phyloP scores from a whole-genome alignment of 1,284 basidiomycete species.

The Ganoderma meredithae region DNA sequence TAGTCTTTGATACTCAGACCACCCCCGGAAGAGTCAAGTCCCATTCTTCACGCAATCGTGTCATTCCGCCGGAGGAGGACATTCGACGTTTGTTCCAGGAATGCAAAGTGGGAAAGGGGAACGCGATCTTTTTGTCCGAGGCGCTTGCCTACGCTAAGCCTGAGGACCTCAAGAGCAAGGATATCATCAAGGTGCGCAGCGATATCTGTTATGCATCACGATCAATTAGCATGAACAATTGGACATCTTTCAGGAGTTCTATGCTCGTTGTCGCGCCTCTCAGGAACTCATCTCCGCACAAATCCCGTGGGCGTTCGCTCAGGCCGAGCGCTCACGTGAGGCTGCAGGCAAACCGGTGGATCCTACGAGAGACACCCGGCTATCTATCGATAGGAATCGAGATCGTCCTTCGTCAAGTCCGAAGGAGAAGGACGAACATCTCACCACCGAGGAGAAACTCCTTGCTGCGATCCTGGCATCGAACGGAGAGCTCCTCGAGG shows the following conservation, averaged over 20 bases:
- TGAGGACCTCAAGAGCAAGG: slow-evolving; percentile 64
- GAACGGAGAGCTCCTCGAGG: slow-evolving; percentile 61
- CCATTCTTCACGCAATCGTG: slow-evolving; percentile 51
- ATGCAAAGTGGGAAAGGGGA: slow-evolving; percentile 77
- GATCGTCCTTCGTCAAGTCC: slow-evolving; percentile 31
- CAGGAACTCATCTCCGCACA: slow-evolving; percentile 79
- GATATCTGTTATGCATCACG: slow-evolving; percentile 7
- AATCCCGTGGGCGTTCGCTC: slow-evolving; percentile 81
- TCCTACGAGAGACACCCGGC: slow-evolving; percentile 29
- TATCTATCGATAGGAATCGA: slow-evolving; percentile 25
- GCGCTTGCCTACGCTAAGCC: slow-evolving; percentile 70
- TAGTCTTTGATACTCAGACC: slow-evolving; percentile 14
- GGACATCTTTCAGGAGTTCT: slow-evolving; percentile 66
- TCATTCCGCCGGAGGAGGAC: slow-evolving; percentile 80
- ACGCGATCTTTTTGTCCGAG: slow-evolving; percentile 72
- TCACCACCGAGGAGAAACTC: slow-evolving; percentile 66
- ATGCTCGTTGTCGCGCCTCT: slow-evolving; percentile 70
- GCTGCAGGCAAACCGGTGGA: slow-evolving; percentile 28
- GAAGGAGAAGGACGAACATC: slow-evolving; percentile 42
- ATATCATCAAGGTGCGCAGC: slow-evolving; percentile 65
- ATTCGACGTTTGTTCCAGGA: slow-evolving; percentile 80
- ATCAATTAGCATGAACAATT: background rate
- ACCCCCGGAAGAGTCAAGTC: slow-evolving; percentile 41
- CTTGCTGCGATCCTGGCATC: slow-evolving; percentile 71
- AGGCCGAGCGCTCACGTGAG: slow-evolving; percentile 65